Evolutionary conservation across 1,284 basidiomycete genomes (phyloP), one percentile per base, ranked within the genome.

Genomic region (Malassezia restricta): DNA sequence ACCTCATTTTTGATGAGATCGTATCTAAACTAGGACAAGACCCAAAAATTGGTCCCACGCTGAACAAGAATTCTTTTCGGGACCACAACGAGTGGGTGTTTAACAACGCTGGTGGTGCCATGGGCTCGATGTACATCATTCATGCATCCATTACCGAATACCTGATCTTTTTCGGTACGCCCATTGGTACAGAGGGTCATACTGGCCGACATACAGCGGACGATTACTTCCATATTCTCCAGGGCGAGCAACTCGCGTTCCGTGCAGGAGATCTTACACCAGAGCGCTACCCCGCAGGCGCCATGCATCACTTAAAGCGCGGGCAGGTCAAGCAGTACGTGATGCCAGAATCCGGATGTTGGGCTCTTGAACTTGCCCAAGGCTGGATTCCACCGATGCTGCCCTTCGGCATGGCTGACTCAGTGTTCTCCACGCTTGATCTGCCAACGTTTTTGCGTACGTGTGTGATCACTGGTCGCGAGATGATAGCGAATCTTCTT

Each of bases 61-160:
- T 72, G 37, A 72, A 72, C 58, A 54, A 54, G 40, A 54, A 66
- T 41, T 57, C 63, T 30, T 63, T 64, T 40, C 55, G 49, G 30
- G 54, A 64, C 46, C 59, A 57, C 28, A 81, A 80, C 20, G 90
- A 96, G 69, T 96, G 92, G 92, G 82, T 96, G 40, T 87, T 94
- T 76, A 96, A 85, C 78, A 98, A 98, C 70, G 92, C 92, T 0
- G 92, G 91, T 15, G 92, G 94, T 48, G 92, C 94, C 0, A 98
- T 96, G 92, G 92, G 77, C 40, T 83, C 84, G 40, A 96, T 98
- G 92, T 95, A 88, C 75, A 81, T 96, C 75, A 86, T 98, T 61
- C 91, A 95, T 70, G 87, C 90, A 14, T 85, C 81, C 74, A 92
- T 78, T 87, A 90, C 77, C 81, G 92, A 68, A 86, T 80, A 80